Conservation (phyloP, 208 protist genomes). For the Wallacemonas sp. region DNA sequence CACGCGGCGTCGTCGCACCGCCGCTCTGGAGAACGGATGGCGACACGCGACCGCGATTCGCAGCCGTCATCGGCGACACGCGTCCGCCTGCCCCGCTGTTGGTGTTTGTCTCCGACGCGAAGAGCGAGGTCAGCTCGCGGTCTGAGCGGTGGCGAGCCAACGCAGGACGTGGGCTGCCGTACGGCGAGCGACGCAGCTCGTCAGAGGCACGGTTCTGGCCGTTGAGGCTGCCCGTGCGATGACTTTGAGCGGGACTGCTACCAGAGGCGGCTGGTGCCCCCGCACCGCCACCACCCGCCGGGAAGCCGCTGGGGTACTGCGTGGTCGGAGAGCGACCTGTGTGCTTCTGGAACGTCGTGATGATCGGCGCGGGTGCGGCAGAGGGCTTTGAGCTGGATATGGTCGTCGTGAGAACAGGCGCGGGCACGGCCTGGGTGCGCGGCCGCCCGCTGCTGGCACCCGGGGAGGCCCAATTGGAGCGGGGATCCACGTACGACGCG, state of each 20-base stretch:
- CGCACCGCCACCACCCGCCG: too few species aligned
- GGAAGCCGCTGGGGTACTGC: neutral
- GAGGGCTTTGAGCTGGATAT: neutral
- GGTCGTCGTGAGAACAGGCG: neutral
- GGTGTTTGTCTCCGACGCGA: conserved; percentile 14
- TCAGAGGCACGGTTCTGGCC: neutral
- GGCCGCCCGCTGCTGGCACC: neutral
- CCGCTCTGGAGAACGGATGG: conserved; percentile 20
- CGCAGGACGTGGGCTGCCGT: neutral
- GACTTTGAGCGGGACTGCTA: neutral
- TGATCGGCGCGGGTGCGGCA: neutral
- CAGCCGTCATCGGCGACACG: neutral
- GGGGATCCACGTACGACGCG: neutral
- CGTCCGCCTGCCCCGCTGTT: too few species aligned
- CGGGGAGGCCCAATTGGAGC: neutral
- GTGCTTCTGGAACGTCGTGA: conserved; percentile 2
- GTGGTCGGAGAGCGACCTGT: conserved; percentile 7
- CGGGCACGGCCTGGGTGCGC: neutral
- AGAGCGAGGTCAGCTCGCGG: conserved; percentile 21
- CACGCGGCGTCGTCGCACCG: too few species aligned
- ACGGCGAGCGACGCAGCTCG: neutral
- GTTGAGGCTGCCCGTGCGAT: neutral
- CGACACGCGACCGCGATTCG: conserved; percentile 15
- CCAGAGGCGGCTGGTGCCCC: neutral
- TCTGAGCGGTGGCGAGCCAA: conserved; percentile 18